Conservation (phyloP, 345 rosid species). For the Moringa oleifera region DNA sequence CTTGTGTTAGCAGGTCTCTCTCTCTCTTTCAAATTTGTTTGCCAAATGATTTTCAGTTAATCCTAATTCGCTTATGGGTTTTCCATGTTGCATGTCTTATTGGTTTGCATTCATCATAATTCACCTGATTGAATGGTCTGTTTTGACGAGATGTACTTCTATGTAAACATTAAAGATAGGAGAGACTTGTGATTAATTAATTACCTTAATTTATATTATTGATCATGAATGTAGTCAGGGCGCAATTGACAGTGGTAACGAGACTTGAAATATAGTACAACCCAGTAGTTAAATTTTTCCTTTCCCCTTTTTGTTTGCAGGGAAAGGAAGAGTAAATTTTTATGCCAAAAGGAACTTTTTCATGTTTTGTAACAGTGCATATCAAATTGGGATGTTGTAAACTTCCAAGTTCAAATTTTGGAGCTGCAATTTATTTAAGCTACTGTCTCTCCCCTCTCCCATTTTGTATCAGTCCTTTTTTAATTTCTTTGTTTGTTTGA, state of each 20-base stretch:
- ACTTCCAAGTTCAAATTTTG: too few relatives aligned
- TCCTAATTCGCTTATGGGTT: neutral
- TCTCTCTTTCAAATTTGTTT: neutral
- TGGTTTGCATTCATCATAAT: neutral
- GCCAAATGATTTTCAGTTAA: neutral
- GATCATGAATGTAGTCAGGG: neutral
- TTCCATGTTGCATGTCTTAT: neutral
- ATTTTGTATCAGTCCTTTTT: neutral
- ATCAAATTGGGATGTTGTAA: too few relatives aligned
- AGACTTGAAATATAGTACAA: neutral
- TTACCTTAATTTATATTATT: neutral
- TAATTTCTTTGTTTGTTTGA: neutral
- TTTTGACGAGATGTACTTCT: neutral
- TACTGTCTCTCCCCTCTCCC: neutral
- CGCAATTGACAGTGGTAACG: neutral
- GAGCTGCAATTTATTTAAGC: too few relatives aligned
- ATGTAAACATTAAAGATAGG: neutral
- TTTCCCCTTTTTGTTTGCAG: too few relatives aligned
- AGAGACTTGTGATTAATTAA: neutral
- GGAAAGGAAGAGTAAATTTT: too few relatives aligned
- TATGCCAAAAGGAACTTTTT: too few relatives aligned
- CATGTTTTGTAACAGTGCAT: too few relatives aligned
- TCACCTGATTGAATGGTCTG: neutral
- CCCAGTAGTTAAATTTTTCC: neutral
- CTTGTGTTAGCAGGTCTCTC: slow-evolving; percentile 88